Conservation (phyloP, 441 rosid genomes). For the Pelargonium myrrhifolium region DNA sequence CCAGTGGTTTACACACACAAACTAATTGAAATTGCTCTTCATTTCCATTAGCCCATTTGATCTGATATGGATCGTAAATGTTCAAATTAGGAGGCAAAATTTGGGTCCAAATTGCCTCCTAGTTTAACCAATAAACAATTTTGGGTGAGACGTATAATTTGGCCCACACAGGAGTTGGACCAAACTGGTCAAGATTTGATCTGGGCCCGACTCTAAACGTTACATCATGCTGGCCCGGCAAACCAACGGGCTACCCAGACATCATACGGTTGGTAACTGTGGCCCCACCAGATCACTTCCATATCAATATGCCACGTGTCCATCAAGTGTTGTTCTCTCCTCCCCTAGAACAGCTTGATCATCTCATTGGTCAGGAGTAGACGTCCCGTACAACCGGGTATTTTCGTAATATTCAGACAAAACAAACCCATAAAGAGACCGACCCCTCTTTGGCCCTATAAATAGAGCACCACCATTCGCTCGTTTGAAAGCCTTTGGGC, state of each 20-base stretch:
- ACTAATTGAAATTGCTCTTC: too few relatives aligned
- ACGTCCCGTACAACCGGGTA: background rate
- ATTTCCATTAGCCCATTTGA: too few relatives aligned
- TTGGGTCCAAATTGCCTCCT: too few relatives aligned
- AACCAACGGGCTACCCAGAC: background rate
- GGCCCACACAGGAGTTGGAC: too few relatives aligned
- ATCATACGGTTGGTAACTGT: background rate
- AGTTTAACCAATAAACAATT: too few relatives aligned
- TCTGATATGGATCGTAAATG: too few relatives aligned
- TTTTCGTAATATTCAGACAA: slow-evolving; percentile 3
- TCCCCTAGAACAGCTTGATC: background rate
- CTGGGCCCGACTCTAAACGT: too few relatives aligned
- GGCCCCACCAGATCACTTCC: background rate
- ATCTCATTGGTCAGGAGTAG: background rate
- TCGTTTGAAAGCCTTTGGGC: background rate
- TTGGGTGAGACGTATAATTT: too few relatives aligned
- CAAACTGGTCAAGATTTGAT: too few relatives aligned
- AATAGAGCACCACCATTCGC: background rate
- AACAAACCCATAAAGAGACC: background rate
- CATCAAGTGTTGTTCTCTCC: background rate
- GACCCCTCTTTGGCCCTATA: background rate
- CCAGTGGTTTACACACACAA: too few relatives aligned
- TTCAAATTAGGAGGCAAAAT: too few relatives aligned
- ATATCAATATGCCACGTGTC: background rate
- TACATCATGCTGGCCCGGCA: too few relatives aligned